A percentile compares a stretch with the other conserved stretches of the same genome.
Evolutionary conservation across 23 red algal species (phyloP).

Genomic region (Cyanidiococcus yangmingshanensis): DNA sequence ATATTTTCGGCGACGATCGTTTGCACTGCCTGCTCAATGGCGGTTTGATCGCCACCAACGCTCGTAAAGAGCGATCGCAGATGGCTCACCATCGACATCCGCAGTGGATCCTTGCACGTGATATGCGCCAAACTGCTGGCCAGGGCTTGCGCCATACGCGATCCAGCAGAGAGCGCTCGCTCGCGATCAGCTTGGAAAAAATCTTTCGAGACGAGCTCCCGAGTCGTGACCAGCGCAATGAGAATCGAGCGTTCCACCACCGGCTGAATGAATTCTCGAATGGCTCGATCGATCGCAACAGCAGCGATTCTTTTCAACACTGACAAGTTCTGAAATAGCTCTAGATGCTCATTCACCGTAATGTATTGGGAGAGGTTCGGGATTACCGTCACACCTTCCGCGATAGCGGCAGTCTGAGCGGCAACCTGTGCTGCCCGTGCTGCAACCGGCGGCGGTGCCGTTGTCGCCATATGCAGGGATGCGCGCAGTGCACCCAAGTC

Average conservation of each 20-base stretch:
- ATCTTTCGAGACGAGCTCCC: conserved; percentile 85
- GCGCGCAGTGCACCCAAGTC: background rate
- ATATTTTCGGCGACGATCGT: conserved; percentile 73
- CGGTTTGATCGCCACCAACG: conserved; percentile 37
- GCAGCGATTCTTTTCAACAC: conserved; percentile 66
- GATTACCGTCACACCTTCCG: conserved; percentile 60
- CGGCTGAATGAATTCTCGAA: conserved; percentile 92
- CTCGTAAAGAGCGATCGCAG: conserved; percentile 42
- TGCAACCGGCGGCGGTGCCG: conserved; percentile 22
- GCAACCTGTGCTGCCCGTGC: conserved; percentile 24
- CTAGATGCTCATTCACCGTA: conserved; percentile 47
- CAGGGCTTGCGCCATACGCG: conserved; percentile 81
- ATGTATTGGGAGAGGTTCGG: conserved; percentile 63
- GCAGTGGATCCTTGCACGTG: conserved; percentile 91
- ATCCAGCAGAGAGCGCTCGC: conserved; percentile 43
- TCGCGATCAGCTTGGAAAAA: conserved; percentile 48
- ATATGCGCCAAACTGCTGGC: conserved; percentile 81
- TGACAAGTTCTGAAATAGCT: conserved; percentile 52
- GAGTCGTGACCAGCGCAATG: conserved; percentile 77
- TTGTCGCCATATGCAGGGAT: conserved; percentile 36
- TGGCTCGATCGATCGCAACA: conserved; percentile 72
- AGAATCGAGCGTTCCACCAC: conserved; percentile 74
- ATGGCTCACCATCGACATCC: conserved; percentile 68
- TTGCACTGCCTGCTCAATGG: conserved; percentile 84
- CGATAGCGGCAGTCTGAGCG: conserved; percentile 22